Evolutionary conservation across 306 rosid genomes (phyloP).

Genomic region (Prunus armeniaca): DNA sequence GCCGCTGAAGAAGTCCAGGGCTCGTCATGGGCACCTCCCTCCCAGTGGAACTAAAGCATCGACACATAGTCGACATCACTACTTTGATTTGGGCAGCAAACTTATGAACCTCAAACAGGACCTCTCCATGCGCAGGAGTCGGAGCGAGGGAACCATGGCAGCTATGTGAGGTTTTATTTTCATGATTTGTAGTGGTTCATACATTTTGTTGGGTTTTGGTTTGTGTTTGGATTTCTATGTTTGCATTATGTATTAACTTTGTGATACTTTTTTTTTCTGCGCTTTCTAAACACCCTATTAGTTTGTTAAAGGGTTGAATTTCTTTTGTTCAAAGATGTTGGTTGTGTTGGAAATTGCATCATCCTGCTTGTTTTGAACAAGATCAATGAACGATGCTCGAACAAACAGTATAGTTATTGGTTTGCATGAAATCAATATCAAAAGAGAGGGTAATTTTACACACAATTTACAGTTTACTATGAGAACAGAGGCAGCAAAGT

Average conservation of each 20-base stretch:
- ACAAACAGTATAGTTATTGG: no score
- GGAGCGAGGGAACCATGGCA: slow-evolving; percentile 71
- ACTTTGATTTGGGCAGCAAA: slow-evolving; percentile 40
- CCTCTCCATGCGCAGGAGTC: slow-evolving; percentile 62
- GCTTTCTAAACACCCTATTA: neutral
- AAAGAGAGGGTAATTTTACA: neutral
- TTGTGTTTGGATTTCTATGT: slow-evolving; percentile 20
- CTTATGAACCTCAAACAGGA: slow-evolving; percentile 24
- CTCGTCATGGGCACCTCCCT: slow-evolving; percentile 53
- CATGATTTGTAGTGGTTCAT: slow-evolving; percentile 2
- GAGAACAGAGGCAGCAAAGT: neutral
- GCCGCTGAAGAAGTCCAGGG: slow-evolving; percentile 42
- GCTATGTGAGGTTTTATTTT: slow-evolving; percentile 44
- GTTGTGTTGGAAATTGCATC: neutral
- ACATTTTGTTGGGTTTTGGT: neutral
- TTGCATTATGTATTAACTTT: neutral
- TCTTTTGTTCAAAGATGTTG: neutral
- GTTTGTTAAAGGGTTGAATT: neutral
- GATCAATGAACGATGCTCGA: no score
- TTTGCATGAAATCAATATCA: neutral
- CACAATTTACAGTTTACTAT: neutral
- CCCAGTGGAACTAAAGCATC: slow-evolving; percentile 51
- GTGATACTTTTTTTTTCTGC: neutral
- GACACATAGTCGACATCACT: slow-evolving; percentile 31
- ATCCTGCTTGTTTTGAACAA: neutral